Evolutionary conservation across 768 basidiomycete species (phyloP).

Genomic region (Russula lepida): DNA sequence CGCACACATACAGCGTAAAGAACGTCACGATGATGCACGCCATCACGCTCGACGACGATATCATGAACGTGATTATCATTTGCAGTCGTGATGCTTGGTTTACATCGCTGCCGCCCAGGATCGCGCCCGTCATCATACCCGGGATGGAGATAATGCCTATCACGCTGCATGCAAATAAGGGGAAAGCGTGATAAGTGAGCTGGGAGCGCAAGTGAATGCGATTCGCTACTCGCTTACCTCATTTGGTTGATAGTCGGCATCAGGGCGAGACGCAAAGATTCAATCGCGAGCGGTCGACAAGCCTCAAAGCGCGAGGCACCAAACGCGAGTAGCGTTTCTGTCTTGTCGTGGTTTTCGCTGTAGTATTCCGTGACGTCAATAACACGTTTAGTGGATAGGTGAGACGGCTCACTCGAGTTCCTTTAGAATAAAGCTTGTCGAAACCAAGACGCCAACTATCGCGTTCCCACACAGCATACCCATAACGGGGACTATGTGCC

Average conservation of each 20-base stretch:
- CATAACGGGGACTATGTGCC: conserved; percentile 57
- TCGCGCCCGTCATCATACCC: conserved; percentile 91
- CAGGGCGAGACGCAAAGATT: conserved; percentile 69
- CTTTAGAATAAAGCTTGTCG: conserved; percentile 58
- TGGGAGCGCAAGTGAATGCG: not conserved
- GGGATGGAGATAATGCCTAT: conserved; percentile 71
- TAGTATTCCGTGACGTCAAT: not conserved
- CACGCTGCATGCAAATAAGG: conserved; percentile 41
- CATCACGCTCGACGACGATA: conserved; percentile 67
- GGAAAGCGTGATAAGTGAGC: not conserved
- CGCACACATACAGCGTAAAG: conserved; percentile 51
- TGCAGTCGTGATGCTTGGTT: conserved; percentile 84
- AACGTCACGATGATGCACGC: conserved; percentile 58
- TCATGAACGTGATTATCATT: conserved; percentile 95
- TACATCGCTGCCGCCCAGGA: conserved; percentile 78
- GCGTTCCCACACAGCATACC: conserved; percentile 84
- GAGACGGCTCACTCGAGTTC: conserved; percentile 53
- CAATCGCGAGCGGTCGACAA: conserved; percentile 67
- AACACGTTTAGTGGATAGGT: not conserved
- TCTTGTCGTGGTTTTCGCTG: conserved; percentile 78
- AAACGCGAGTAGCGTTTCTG: conserved; percentile 80
- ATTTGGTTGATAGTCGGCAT: conserved; percentile 81
- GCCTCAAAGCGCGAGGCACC: conserved; percentile 82
- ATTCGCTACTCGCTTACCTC: conserved; percentile 40
- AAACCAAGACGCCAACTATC: conserved; percentile 67